phyloP scores from a whole-genome alignment of 495 filamentous ascomycete genomes.

The Melanomma pulvis-pyrius region DNA sequence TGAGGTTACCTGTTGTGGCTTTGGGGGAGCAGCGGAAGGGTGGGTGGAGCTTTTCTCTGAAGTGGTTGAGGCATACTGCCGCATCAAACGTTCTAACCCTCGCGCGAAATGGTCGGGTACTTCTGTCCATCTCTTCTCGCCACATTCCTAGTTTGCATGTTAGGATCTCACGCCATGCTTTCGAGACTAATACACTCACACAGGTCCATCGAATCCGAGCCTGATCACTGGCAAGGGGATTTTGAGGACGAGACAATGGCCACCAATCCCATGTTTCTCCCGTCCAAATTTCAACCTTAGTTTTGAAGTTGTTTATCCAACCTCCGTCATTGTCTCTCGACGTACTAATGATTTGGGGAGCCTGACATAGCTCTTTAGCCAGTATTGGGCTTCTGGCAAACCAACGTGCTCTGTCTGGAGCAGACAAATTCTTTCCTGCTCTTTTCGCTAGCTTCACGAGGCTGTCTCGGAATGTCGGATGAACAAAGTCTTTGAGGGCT shows the following conservation, averaged over 20 bases:
- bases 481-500: not conserved
- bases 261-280: not conserved
- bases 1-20: not conserved
- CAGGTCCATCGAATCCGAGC: not conserved
- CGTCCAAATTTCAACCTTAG: not conserved
- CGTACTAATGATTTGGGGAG: not conserved
- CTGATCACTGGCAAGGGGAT: not conserved
- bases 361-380: not conserved
- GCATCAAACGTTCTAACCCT: not conserved
- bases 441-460: not conserved
- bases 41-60: not conserved
- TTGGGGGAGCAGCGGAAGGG: not conserved
- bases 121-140: not conserved
- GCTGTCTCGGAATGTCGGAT: not conserved
- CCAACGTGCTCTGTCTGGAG: not conserved
- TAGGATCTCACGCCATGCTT: not conserved
- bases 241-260: not conserved
- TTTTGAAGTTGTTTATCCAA: not conserved
- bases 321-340: not conserved
- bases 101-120: not conserved
- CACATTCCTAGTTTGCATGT: not conserved
- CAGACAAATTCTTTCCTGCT: not conserved
- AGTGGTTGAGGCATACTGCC: not conserved
- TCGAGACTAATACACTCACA: not conserved
- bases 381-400: not conserved